Evolutionary conservation across 345 rosid species (phyloP).

Genomic region (Kandelia obovata): DNA sequence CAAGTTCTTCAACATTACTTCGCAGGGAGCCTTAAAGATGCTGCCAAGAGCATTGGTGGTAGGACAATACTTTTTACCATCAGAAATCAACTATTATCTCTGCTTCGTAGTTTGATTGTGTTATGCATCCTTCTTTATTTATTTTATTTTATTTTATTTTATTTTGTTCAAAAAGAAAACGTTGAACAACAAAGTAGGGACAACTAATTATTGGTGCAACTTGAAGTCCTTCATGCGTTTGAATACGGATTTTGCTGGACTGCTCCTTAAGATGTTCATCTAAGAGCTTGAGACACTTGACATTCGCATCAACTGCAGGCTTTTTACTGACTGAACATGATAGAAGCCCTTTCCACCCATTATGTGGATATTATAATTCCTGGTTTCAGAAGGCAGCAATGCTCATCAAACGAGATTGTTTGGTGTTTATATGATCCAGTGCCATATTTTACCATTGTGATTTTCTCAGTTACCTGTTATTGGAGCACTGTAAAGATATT

Average conservation of each 20-base stretch:
- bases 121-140: neutral
- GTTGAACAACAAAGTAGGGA: neutral
- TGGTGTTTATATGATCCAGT: neutral
- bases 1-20: conserved; percentile 79
- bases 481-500: neutral
- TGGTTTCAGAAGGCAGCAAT: neutral
- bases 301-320: neutral
- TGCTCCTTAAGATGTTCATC: neutral
- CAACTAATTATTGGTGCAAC: neutral
- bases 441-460: neutral
- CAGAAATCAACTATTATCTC: conserved; percentile 14
- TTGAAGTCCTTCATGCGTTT: neutral
- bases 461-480: neutral
- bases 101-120: neutral
- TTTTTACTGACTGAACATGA: too few relatives aligned
- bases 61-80: conserved; percentile 30
- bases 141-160: neutral
- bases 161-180: neutral
- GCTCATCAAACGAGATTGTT: conserved; percentile 8
- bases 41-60: conserved; percentile 94
- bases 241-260: conserved; percentile 7
- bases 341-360: too few relatives aligned
- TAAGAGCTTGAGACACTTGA: neutral
- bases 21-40: conserved; percentile 96
- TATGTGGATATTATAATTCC: too few relatives aligned